Base-by-base conservation (phyloP, 305 asterid species). In the Fraxinus angustifolia region DNA sequence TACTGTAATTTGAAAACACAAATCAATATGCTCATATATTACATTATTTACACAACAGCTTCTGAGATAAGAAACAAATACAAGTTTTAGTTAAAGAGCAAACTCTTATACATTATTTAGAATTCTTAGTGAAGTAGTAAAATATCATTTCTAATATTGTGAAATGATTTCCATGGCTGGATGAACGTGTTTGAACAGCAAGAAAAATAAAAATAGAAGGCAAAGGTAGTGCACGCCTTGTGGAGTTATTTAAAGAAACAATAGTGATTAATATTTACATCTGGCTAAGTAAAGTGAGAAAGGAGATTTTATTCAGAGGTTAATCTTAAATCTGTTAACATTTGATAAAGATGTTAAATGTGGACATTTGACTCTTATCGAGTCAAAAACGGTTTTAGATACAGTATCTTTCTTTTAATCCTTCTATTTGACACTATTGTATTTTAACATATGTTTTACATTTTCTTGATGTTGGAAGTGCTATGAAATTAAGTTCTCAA, bases 381-480 rank as follows among this genome's bases (percentile, higher is more conserved):
- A 78, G 75, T 16, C 50, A 31, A 67, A 65, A 30, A 11, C 3
- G 8, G 17, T 48, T 11, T 17, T 12, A 36, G 28, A 71, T 28
- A 1, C 19, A 30, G 56, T 65, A 12, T 38, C 28, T 71, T 56
- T 12, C 23, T 12, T 75, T 76, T 10, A 68, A 23, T 70, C 58
- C 36, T 53, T 16, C 30, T 73, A 19, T 75, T 56, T 71, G 68
- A 21, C 16, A 42, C 67, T 11, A 72, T 16, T 77, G 73, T 31
- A 2, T 48, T 53, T 45, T 76, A 14, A 56, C 68, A 35, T 21
- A 50, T 30, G 17, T 65, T 76, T 23, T 8, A 60, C 14, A 1
- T 70, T 45, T 78, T 79, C 58, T 17, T 45, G 73, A 58, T 45
- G 45, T 71, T 71, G 30, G 35, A 70, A 71, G 36, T 73, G n/a